These are phyloP conservation scores for Anthostomella pinea DNA, from an alignment of 2,329 filamentous ascomycete genomes.

Conservation along the genomic window DNA sequence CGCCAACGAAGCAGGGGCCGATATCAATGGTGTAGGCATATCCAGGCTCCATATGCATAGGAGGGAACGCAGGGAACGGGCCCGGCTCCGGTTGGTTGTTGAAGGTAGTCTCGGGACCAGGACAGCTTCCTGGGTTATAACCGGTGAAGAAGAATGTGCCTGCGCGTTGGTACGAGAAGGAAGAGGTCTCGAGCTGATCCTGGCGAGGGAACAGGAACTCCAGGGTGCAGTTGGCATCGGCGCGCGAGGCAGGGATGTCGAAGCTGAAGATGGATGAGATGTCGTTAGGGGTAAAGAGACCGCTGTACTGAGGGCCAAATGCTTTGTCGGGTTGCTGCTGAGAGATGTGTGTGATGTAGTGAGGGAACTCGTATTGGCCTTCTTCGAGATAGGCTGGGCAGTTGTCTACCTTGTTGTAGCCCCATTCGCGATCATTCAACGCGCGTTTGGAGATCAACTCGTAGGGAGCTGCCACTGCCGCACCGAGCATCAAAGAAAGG, in stretches of 20 bases:
- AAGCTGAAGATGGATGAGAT: constrained; percentile 42
- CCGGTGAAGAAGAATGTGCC: constrained; percentile 36
- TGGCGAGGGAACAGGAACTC: constrained; percentile 42
- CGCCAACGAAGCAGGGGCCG: constrained; percentile 28
- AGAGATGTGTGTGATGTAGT: constrained; percentile 34
- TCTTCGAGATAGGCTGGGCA: constrained; percentile 28
- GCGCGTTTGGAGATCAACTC: constrained; percentile 27
- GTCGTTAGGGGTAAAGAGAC: constrained; percentile 36
- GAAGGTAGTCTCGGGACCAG: constrained; percentile 28
- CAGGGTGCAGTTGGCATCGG: constrained; percentile 44
- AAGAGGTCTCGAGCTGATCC: constrained; percentile 33
- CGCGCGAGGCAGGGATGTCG: constrained; percentile 38
- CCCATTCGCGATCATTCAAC: constrained; percentile 24
- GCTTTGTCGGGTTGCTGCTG: constrained; percentile 33
- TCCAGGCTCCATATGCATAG: constrained; percentile 33
- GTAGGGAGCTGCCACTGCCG: constrained; percentile 20
- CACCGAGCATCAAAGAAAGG: constrained; percentile 8
- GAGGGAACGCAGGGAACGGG: constrained; percentile 27
- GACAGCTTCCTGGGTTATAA: constrained; percentile 29
- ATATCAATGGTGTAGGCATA: constrained; percentile 32
- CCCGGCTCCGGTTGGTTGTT: constrained; percentile 29
- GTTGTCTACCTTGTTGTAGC: constrained; percentile 14
- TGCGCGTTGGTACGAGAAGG: constrained; percentile 33
- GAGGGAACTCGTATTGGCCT: constrained; percentile 30
- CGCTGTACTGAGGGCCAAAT: constrained; percentile 39